A percentile compares a stretch with the other conserved stretches of the same genome.
Conservation (phyloP, 306 rosid genomes). For the Rubus parviflorus region DNA sequence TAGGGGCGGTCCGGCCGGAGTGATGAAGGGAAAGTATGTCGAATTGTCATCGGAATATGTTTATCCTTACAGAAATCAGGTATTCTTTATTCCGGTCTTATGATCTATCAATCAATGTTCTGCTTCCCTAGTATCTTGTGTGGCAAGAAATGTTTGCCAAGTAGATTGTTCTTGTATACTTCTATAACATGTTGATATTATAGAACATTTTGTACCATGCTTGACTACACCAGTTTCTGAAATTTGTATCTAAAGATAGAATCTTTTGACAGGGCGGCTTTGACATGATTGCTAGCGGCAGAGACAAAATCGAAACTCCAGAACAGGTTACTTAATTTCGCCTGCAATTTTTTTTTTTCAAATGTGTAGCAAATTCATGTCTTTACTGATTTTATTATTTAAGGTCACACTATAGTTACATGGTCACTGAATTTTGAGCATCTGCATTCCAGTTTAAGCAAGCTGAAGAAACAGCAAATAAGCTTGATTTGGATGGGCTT, state of each 20-base stretch:
- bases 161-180: not conserved
- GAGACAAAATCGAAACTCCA: conserved; percentile 93
- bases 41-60: conserved; percentile 62
- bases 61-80: conserved; percentile 90
- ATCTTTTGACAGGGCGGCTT: conserved; percentile 72
- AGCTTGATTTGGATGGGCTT: conserved; percentile 86
- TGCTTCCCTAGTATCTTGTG: not conserved
- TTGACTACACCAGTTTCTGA: no score
- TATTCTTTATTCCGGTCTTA: not conserved
- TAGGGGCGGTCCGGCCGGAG: conserved; percentile 88
- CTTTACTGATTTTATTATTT: not conserved
- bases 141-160: not conserved
- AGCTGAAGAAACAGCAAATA: conserved; percentile 74
- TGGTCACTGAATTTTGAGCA: conserved; percentile 17
- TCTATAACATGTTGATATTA: not conserved
- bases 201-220: not conserved
- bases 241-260: not conserved
- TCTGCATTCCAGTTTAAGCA: conserved; percentile 62
- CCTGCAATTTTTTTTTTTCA: not conserved
- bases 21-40: conserved; percentile 77
- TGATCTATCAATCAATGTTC: not conserved
- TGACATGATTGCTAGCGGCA: conserved; percentile 90
- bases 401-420: not conserved
- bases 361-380: not conserved
- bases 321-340: conserved; percentile 55